A percentile compares a stretch with the other conserved stretches of the same genome.
phyloP scores from a whole-genome alignment of 2,329 filamentous ascomycete genomes.

The Hortaea sp. region DNA sequence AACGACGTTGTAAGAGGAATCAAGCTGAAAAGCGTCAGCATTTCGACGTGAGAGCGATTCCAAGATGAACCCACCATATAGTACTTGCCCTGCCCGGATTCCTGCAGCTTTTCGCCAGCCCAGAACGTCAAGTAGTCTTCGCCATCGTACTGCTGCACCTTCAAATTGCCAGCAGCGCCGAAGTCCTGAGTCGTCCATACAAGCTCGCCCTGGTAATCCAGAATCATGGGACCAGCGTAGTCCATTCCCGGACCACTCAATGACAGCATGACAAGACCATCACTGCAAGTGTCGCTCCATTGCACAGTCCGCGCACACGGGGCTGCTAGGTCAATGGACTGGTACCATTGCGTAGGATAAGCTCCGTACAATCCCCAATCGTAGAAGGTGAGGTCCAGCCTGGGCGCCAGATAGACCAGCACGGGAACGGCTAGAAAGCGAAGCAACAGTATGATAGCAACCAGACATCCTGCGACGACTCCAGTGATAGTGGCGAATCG shows the following conservation, averaged over 20 bases:
- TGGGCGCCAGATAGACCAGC: constrained; percentile 17
- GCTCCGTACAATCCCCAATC: constrained; percentile 20
- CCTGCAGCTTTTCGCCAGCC: constrained; percentile 25
- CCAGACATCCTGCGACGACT: background rate
- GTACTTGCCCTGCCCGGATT: constrained; percentile 23
- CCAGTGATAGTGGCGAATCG: background rate
- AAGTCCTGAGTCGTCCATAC: constrained; percentile 21
- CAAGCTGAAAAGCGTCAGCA: constrained; percentile 11
- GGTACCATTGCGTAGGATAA: constrained; percentile 14
- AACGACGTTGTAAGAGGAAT: constrained; percentile 28
- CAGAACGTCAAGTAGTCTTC: constrained; percentile 29
- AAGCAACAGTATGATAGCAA: background rate
- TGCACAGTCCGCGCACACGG: constrained; percentile 15
- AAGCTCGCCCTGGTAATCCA: constrained; percentile 18
- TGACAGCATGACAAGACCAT: constrained; percentile 18
- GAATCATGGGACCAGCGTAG: constrained; percentile 20
- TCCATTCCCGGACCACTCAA: constrained; percentile 17
- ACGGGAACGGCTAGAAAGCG: constrained; percentile 12
- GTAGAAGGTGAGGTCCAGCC: constrained; percentile 16
- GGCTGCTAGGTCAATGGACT: constrained; percentile 11
- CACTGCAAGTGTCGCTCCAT: constrained; percentile 15
- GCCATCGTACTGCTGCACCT: constrained; percentile 24
- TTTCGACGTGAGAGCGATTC: constrained; percentile 1
- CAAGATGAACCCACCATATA: constrained; percentile 16
- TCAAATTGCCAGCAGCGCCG: constrained; percentile 24